Evolutionary conservation across 768 basidiomycete species (phyloP).

Genomic region (Mycena polygramma): DNA sequence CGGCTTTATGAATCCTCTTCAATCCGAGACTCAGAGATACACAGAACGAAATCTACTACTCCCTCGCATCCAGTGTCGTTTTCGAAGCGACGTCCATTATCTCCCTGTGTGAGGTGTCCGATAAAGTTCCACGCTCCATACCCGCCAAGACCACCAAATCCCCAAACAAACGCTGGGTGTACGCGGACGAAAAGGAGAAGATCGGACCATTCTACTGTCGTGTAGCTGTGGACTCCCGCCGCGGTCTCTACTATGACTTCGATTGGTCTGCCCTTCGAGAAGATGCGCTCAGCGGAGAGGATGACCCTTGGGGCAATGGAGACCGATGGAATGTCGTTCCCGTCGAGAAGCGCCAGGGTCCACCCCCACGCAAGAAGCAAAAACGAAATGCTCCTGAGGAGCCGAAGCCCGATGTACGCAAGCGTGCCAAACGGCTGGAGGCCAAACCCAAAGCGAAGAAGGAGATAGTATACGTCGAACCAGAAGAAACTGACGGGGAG

Average conservation of each 20-base stretch:
- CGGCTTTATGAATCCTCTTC: no score
- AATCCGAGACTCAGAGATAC: conserved; percentile 8
- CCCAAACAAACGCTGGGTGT: conserved; percentile 34
- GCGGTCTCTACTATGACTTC: conserved; percentile 74
- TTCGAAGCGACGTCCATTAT: conserved; percentile 66
- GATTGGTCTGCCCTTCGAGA: conserved; percentile 66
- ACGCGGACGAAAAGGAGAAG: conserved; percentile 46
- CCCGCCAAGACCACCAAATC: conserved; percentile 23
- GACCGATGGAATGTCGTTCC: conserved; percentile 61
- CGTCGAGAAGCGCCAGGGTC: conserved; percentile 30
- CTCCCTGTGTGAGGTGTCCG: conserved; percentile 63
- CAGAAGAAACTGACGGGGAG: conserved; percentile 38
- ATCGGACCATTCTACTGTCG: conserved; percentile 64
- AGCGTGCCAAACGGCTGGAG: conserved; percentile 31
- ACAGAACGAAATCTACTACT: conserved; percentile 85
- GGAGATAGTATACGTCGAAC: conserved; percentile 25
- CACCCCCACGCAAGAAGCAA: conserved; percentile 33
- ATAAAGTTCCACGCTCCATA: conserved; percentile 37
- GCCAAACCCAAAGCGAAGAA: conserved; percentile 21
- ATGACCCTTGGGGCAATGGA: conserved; percentile 55
- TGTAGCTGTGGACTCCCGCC: conserved; percentile 67
- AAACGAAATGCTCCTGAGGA: conserved; percentile 20
- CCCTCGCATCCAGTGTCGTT: conserved; percentile 61
- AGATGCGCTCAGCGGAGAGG: conserved; percentile 49
- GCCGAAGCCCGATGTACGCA: conserved; percentile 15